Evolutionary conservation across 176 grass and related monocot species (phyloP).

Genomic region (Aegilops sharonensis): DNA sequence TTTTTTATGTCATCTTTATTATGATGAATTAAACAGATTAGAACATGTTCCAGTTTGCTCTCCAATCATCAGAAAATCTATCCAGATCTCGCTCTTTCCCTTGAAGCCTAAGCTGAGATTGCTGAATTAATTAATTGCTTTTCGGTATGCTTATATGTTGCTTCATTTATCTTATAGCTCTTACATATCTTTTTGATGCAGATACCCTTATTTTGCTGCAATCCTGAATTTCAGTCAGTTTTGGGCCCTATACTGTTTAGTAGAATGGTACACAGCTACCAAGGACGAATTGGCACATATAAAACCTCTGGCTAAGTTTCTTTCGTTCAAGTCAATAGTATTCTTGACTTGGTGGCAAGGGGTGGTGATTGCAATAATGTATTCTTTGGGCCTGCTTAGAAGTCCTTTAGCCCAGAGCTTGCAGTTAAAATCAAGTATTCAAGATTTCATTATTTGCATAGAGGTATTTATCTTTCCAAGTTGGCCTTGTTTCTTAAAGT

Average conservation of each 20-base stretch:
- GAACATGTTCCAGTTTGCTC: background rate
- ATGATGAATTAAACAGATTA: background rate
- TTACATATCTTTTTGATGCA: conserved; percentile 36
- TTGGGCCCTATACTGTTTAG: conserved; percentile 95
- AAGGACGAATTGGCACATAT: conserved; percentile 90
- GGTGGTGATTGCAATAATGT: conserved; percentile 90
- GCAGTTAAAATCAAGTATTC: conserved; percentile 90
- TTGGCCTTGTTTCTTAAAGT: background rate
- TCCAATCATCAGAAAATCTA: background rate
- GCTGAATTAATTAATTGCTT: conserved; percentile 9
- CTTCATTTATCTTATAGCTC: conserved; percentile 24
- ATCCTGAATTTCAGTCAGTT: conserved; percentile 97
- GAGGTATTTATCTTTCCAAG: conserved; percentile 63
- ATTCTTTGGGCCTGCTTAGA: conserved; percentile 76
- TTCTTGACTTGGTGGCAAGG: conserved; percentile 99
- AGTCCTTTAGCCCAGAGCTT: conserved; percentile 86
- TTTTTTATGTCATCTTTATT: background rate
- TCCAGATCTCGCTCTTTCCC: background rate
- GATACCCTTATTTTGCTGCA: conserved; percentile 85
- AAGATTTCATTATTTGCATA: conserved; percentile 98
- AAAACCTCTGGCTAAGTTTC: conserved; percentile 89
- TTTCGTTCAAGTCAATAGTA: conserved; percentile 94
- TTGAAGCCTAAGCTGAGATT: conserved; percentile 5
- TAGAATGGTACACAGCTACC: conserved; percentile 89
- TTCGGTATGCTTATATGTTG: conserved; percentile 14